These are phyloP conservation scores for Pestalotiopsis sp. DNA, from an alignment of 2,329 filamentous ascomycete species.

Conservation along the genomic window DNA sequence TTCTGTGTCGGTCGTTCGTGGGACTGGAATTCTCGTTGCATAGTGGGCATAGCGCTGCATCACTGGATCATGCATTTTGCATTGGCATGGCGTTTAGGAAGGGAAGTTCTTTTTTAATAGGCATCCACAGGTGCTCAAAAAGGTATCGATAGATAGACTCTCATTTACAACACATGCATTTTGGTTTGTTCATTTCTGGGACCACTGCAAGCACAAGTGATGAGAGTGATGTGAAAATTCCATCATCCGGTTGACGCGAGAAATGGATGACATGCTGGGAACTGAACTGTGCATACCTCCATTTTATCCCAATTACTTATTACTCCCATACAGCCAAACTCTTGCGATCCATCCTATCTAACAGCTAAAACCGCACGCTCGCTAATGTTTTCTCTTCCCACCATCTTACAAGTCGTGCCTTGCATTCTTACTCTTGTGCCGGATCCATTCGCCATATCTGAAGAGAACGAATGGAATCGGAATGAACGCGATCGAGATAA, in stretches of 20 bases:
- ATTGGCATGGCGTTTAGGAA: constrained; percentile 24
- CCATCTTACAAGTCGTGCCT: constrained; percentile 20
- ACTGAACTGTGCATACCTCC: too few species aligned
- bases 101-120: neutral
- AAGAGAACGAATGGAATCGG: constrained; percentile 23
- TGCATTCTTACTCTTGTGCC: constrained; percentile 23
- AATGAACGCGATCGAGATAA: constrained; percentile 23
- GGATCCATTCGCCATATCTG: constrained; percentile 17
- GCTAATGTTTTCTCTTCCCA: neutral
- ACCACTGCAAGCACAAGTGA: neutral
- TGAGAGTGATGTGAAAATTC: neutral
- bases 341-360: too few species aligned
- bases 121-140: neutral
- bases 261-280: too few species aligned
- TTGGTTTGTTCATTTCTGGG: neutral
- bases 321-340: too few species aligned
- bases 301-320: too few species aligned
- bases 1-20: neutral
- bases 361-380: neutral
- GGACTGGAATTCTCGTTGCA: neutral
- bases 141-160: neutral
- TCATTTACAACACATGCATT: neutral
- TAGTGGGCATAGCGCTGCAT: neutral
- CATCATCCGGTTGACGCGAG: too few species aligned
- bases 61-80: constrained; percentile 13